phyloP scores from a whole-genome alignment of 176 grass and related monocot species.

The Phragmites australis region DNA sequence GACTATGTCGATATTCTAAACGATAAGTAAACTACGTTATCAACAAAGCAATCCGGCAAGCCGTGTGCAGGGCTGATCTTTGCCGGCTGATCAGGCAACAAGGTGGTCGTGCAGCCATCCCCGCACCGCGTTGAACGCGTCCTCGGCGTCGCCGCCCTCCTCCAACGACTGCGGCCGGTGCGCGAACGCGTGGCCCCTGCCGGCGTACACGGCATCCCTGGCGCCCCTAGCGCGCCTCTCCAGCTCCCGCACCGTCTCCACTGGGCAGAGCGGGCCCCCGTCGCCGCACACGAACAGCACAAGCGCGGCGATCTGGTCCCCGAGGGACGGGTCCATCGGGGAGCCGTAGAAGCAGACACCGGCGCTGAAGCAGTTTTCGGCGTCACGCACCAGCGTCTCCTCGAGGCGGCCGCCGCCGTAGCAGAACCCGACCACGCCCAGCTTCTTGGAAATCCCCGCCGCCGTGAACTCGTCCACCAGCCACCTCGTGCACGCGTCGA shows the following conservation, averaged over 20 bases:
- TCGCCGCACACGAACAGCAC: constrained; percentile 79
- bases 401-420: constrained; percentile 69
- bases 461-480: constrained; percentile 69
- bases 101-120: constrained; percentile 76
- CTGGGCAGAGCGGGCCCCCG: constrained; percentile 62
- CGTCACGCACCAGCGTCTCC: constrained; percentile 68
- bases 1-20: too few species aligned
- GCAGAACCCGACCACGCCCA: constrained; percentile 80
- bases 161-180: constrained; percentile 77
- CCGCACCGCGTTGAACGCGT: constrained; percentile 63
- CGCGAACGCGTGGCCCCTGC: constrained; percentile 70
- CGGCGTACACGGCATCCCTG: constrained; percentile 57
- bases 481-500: constrained; percentile 69
- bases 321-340: constrained; percentile 59
- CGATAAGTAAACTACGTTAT: too few species aligned
- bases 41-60: too few species aligned
- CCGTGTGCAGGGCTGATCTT: too few species aligned
- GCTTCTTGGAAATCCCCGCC: constrained; percentile 67
- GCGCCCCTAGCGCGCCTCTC: constrained; percentile 50
- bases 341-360: constrained; percentile 87
- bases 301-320: constrained; percentile 43
- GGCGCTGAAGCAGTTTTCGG: constrained; percentile 44
- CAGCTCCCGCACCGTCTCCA: constrained; percentile 61
- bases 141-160: constrained; percentile 81
- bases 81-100: constrained; percentile 33